phyloP scores from a whole-genome alignment of 306 rosid species.

The Adenanthera pavonina region DNA sequence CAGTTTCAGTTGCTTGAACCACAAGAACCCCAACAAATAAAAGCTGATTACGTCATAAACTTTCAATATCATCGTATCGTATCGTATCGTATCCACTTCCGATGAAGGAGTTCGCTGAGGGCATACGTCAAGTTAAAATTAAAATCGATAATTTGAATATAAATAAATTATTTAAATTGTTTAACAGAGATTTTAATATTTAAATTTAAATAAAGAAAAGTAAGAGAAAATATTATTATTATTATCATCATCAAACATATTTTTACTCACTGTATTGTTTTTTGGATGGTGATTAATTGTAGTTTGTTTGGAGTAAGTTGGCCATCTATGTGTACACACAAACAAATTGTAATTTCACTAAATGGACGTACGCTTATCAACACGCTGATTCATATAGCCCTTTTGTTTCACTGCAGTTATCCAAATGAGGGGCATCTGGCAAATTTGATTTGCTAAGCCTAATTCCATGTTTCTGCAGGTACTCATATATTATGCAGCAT shows the following conservation, averaged over 20 bases:
- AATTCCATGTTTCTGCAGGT: conserved; percentile 45
- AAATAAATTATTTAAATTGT: no score
- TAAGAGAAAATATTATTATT: no score
- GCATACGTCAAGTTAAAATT: no score
- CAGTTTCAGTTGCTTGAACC: not conserved
- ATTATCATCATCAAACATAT: no score
- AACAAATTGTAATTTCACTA: no score
- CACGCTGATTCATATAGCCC: conserved; percentile 37
- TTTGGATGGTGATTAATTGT: no score
- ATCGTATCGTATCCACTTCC: not conserved
- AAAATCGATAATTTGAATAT: no score
- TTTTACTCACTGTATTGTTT: no score
- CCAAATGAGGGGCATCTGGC: conserved; percentile 73
- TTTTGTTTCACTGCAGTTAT: conserved; percentile 50
- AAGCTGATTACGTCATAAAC: not conserved
- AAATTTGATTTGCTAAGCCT: conserved; percentile 34
- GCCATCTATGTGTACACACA: no score
- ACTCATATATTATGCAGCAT: conserved; percentile 8
- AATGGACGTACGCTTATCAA: conserved; percentile 41
- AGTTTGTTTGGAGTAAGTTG: no score
- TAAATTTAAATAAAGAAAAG: no score
- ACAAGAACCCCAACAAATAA: not conserved
- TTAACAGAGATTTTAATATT: no score
- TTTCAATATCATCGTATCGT: not conserved
- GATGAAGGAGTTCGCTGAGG: not conserved